Evolutionary conservation across 2,329 filamentous ascomycete genomes (phyloP).

Genomic region (Chlorencoelia australis): DNA sequence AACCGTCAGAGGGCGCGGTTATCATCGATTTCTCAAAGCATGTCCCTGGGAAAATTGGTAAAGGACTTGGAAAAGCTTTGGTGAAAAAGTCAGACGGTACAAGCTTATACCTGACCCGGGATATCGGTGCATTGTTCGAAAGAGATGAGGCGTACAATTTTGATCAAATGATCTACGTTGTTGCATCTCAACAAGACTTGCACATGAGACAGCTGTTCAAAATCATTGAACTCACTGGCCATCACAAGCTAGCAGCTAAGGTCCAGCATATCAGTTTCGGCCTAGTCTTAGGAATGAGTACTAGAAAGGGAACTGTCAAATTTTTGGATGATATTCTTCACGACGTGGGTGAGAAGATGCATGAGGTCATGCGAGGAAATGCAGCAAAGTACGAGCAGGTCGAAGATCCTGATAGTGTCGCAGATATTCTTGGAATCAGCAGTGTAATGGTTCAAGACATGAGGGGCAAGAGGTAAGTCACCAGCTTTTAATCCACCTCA

Average conservation of each 20-base stretch:
- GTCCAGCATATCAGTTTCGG: slow-evolving; percentile 3
- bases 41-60: slow-evolving; percentile 47
- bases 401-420: neutral
- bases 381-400: neutral
- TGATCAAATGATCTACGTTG: slow-evolving; percentile 60
- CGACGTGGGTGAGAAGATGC: neutral
- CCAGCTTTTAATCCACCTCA: too few relatives aligned
- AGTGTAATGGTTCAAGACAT: neutral
- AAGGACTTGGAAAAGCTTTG: slow-evolving; percentile 57
- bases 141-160: slow-evolving; percentile 51
- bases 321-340: neutral
- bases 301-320: neutral
- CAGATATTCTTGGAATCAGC: neutral
- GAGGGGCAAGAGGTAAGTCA: neutral
- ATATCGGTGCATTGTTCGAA: slow-evolving; percentile 56
- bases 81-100: slow-evolving; percentile 59
- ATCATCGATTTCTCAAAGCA: slow-evolving; percentile 63
- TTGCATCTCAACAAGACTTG: slow-evolving; percentile 29
- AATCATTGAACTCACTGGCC: slow-evolving; percentile 25
- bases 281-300: neutral
- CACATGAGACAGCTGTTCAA: slow-evolving; percentile 31
- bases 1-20: slow-evolving; percentile 55
- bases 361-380: neutral
- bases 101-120: slow-evolving; percentile 57
- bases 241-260: slow-evolving; percentile 1